Evolutionary conservation across 495 filamentous ascomycete genomes (phyloP).

Genomic region (Podospora appendiculata): DNA sequence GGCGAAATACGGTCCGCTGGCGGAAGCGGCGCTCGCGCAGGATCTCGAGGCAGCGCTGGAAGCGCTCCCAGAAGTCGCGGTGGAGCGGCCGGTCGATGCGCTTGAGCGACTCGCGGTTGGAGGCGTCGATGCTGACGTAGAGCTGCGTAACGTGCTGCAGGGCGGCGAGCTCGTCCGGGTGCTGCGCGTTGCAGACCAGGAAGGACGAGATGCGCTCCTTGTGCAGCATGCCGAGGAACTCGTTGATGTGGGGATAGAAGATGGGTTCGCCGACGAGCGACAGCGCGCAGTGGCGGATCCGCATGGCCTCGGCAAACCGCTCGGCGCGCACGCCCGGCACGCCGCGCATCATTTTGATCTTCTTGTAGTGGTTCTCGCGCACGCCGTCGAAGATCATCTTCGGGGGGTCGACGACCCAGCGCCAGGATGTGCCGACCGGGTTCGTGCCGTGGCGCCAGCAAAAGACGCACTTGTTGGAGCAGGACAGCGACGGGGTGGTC

Average conservation of each 20-base stretch:
- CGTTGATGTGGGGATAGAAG: constrained; percentile 96
- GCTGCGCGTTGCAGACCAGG: constrained; percentile 96
- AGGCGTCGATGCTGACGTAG: constrained; percentile 92
- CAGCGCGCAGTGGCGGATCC: constrained; percentile 85
- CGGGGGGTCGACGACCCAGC: constrained; percentile 88
- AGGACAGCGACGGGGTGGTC: constrained; percentile 87
- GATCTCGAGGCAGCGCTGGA: constrained; percentile 84
- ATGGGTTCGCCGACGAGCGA: constrained; percentile 91
- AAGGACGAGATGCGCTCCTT: constrained; percentile 83
- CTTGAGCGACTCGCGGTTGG: constrained; percentile 77
- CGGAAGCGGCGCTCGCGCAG: constrained; percentile 68
- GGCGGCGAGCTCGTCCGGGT: constrained; percentile 80
- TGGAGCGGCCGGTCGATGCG: constrained; percentile 88
- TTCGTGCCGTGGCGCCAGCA: constrained; percentile 98
- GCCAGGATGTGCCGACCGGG: constrained; percentile 91
- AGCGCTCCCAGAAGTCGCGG: constrained; percentile 95
- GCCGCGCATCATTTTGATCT: constrained; percentile 94
- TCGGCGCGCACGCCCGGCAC: constrained; percentile 89
- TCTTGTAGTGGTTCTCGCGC: constrained; percentile 86
- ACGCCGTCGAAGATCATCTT: constrained; percentile 83
- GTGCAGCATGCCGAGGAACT: constrained; percentile 76
- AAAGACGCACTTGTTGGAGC: constrained; percentile 97
- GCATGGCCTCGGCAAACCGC: constrained; percentile 86
- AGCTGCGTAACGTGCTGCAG: constrained; percentile 83
- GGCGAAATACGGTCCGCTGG: constrained; percentile 89